Conservation (phyloP, 371 early-diverging fungal species). For the Blakeslea trispora region DNA sequence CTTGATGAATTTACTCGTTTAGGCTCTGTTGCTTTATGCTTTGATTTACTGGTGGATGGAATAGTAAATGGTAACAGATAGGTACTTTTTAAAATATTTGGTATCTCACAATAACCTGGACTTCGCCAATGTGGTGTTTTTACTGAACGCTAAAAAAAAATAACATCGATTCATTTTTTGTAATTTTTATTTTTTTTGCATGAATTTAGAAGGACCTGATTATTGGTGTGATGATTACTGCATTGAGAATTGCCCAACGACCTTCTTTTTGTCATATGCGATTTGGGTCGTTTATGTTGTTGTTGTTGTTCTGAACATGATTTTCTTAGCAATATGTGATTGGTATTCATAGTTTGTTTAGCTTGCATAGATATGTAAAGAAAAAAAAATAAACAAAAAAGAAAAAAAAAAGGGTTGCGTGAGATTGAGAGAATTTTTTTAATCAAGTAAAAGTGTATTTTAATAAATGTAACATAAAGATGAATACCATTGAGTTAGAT, state of each 20-base stretch:
- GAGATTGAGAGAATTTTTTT: too few relatives aligned
- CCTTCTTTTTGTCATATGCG: background rate
- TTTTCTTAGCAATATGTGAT: background rate
- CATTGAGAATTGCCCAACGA: background rate
- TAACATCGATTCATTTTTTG: too few relatives aligned
- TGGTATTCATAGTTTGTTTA: background rate
- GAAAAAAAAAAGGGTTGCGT: too few relatives aligned
- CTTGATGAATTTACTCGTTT: constrained; percentile 2
- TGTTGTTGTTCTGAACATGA: background rate
- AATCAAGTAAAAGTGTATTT: too few relatives aligned
- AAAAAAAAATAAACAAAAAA: background rate
- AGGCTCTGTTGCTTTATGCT: background rate
- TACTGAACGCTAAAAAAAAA: background rate
- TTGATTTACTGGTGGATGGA: background rate
- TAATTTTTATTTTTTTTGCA: too few relatives aligned
- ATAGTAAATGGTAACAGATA: constrained; percentile 15
- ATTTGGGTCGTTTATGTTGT: background rate
- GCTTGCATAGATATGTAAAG: background rate
- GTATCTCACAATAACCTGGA: constrained; percentile 33
- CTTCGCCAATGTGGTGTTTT: constrained; percentile 22
- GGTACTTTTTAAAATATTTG: constrained; percentile 28
- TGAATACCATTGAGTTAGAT: too few relatives aligned
- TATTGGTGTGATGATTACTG: background rate
- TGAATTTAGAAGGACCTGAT: background rate
- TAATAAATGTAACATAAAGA: too few relatives aligned